Percentiles rank a stretch among this genome's conserved stretches.
Evolutionary conservation across 352 stramenopile species (phyloP).

Genomic region (Phytophthora macrochlamydospora): DNA sequence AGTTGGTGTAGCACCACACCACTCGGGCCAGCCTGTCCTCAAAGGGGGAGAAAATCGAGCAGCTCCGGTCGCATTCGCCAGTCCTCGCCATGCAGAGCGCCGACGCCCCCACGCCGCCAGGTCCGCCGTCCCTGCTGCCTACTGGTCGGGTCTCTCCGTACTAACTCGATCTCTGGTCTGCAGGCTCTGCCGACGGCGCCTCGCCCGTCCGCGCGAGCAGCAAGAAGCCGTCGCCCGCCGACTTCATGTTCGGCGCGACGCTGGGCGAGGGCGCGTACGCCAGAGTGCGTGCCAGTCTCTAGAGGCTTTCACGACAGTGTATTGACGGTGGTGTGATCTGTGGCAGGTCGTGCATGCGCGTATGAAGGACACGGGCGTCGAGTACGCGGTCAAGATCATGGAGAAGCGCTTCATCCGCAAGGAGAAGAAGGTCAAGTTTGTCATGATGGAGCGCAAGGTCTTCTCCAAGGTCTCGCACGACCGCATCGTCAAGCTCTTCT

Average conservation of each 20-base stretch:
- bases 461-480: constrained; percentile 90
- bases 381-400: constrained; percentile 94
- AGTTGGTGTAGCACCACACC: constrained; percentile 24
- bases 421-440: constrained; percentile 92
- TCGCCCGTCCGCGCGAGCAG: constrained; percentile 46
- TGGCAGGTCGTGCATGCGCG: constrained; percentile 80
- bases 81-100: constrained; percentile 7
- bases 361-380: constrained; percentile 86
- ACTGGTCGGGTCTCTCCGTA: background rate
- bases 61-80: constrained; percentile 32
- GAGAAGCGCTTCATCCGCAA: constrained; percentile 91
- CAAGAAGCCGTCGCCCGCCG: constrained; percentile 80
- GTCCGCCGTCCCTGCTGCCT: constrained; percentile 11
- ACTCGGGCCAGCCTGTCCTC: constrained; percentile 24
- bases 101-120: constrained; percentile 42
- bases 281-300: constrained; percentile 45
- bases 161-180: constrained; percentile 1
- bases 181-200: constrained; percentile 42
- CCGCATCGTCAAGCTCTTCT: constrained; percentile 91
- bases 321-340: constrained; percentile 1
- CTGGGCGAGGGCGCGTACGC: constrained; percentile 90
- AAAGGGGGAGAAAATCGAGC: constrained; percentile 35
- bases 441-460: constrained; percentile 92
- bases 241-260: constrained; percentile 91
- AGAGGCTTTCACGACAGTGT: background rate